These are phyloP conservation scores for Phytophthora cactorum DNA, from an alignment of 352 stramenopile genomes.

Conservation along the genomic window DNA sequence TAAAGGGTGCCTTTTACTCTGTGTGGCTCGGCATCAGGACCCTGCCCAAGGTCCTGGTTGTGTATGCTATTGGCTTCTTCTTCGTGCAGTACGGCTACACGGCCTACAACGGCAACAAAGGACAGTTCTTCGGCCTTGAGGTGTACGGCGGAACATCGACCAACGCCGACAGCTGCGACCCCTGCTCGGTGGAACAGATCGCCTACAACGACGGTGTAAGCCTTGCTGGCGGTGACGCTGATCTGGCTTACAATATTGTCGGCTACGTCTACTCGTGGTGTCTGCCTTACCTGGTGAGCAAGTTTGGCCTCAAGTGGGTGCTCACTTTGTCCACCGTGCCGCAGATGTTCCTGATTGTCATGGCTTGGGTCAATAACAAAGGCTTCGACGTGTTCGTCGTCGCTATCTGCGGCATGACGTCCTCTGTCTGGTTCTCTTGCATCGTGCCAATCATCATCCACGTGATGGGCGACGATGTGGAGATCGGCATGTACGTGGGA, in stretches of 20 bases:
- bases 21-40: conserved; percentile 46
- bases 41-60: conserved; percentile 41
- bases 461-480: conserved; percentile 37
- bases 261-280: conserved; percentile 47
- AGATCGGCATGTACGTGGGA: conserved; percentile 43
- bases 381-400: conserved; percentile 43
- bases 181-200: conserved; percentile 31
- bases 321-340: conserved; percentile 40
- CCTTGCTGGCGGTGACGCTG: conserved; percentile 43
- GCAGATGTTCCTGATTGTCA: conserved; percentile 40
- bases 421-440: conserved; percentile 34
- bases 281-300: conserved; percentile 45
- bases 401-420: conserved; percentile 43
- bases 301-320: conserved; percentile 44
- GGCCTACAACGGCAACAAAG: conserved; percentile 39
- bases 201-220: conserved; percentile 48
- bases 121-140: conserved; percentile 44
- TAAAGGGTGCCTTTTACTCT: conserved; percentile 41
- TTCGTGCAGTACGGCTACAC: conserved; percentile 42
- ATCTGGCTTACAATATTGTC: conserved; percentile 42
- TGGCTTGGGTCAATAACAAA: conserved; percentile 38
- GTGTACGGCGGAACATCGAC: conserved; percentile 42
- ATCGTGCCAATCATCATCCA: conserved; percentile 43
- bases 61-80: conserved; percentile 41
- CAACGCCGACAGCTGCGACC: conserved; percentile 42